A percentile compares a stretch with the other conserved stretches of the same genome.
These are phyloP conservation scores for Chloris gayana DNA, from an alignment of 176 grass and related monocot genomes.

Conservation along the genomic window DNA sequence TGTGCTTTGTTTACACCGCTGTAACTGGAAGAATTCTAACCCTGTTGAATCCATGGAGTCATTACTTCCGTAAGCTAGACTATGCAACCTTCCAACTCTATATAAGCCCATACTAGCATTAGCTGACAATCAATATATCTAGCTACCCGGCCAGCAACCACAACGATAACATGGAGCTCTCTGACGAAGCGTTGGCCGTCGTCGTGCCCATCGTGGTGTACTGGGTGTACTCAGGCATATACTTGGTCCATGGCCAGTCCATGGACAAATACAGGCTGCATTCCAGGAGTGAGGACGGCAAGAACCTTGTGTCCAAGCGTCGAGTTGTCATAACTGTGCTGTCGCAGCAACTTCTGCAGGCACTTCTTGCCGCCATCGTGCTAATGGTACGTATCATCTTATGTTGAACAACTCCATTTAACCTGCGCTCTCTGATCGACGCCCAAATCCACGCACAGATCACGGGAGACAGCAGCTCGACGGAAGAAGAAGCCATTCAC, in stretches of 20 bases:
- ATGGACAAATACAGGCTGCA: not conserved
- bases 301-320: not conserved
- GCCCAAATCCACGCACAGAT: too few relatives aligned
- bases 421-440: too few relatives aligned
- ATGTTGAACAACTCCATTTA: too few relatives aligned
- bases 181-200: not conserved
- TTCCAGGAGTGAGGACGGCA: not conserved
- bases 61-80: too few relatives aligned
- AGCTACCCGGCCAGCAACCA: too few relatives aligned
- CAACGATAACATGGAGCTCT: not conserved
- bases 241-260: not conserved
- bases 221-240: not conserved
- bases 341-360: slow-evolving; percentile 72
- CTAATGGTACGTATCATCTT: slow-evolving; percentile 34
- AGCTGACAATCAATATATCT: too few relatives aligned
- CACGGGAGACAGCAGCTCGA: too few relatives aligned
- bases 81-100: too few relatives aligned
- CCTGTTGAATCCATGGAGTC: too few relatives aligned
- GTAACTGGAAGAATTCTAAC: too few relatives aligned
- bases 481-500: not conserved
- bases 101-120: too few relatives aligned
- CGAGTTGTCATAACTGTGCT: slow-evolving; percentile 65
- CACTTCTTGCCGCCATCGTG: slow-evolving; percentile 34
- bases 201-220: not conserved
- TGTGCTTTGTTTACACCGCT: too few relatives aligned